Base-by-base conservation (phyloP, 2,329 filamentous ascomycete species). In the Phaeophleospora eucalypticola region DNA sequence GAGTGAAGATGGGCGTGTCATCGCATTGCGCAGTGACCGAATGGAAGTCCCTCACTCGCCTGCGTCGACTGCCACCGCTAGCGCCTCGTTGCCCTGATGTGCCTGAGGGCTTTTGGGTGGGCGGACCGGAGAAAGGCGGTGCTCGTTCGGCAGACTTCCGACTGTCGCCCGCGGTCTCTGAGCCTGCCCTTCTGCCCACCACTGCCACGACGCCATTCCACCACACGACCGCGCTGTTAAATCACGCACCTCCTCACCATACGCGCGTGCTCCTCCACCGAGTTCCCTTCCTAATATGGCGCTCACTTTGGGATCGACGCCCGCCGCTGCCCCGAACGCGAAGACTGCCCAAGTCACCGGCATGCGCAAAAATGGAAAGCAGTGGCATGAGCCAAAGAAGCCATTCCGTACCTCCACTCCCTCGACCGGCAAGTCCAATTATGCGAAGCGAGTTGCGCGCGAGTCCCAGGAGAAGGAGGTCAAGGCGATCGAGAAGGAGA, bases 401-500 rank as follows among this genome's bases (percentile, higher is more conserved):
- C 82, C 93, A 1, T 97, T 97, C 70, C 84, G 93, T 33, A 6
- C 24, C 6, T 82, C 75, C 12, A 78, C 86, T n/a, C 91, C 88
- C 3, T 82, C 75, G 12, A 78, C 86, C 8, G 89, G 90, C 19
- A 78, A 89, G 58, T 87, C 81, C 2, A 82, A 88, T 0, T 97
- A 86, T 67, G 83, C 84, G 58, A 85, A 89, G 69, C 83, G 91
- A 43, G 73, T 81, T 37, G 83, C 84, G 58, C 78, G 83, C 52
- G 81, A 89, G 42, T 80, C 83, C 52, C 79, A 83, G 6, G 78
- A 83, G 59, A 79, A 81, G 10, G 82, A 87, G n/a, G 80, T 87
- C 60, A 97, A 96, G 73, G 87, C 89, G 29, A 89, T 89, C 64
- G 93, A 97, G 72, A 90, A 87, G 70, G 89, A 96, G 69, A 82